Conservation (phyloP, 192 early-diverging fungal species). For the Linnemannia elongata region DNA sequence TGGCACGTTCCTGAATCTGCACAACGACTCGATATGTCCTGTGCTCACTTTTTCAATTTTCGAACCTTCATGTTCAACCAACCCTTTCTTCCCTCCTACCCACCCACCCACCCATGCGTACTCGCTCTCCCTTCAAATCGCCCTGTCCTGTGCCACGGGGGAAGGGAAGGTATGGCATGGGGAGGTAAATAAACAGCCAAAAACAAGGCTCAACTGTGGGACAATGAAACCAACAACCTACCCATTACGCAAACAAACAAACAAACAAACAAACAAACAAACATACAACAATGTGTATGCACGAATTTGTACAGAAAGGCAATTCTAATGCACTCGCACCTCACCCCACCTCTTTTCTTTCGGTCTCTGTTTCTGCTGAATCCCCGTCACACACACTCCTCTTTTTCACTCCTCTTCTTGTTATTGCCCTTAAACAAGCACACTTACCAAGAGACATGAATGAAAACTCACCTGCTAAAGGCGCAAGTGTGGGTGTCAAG, state of each 20-base stretch:
- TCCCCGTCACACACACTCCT: neutral
- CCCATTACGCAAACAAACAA: neutral
- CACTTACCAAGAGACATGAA: slow-evolving; percentile 43
- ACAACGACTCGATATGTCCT: slow-evolving; percentile 24
- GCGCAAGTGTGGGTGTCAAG: slow-evolving; percentile 33
- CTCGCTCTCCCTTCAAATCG: neutral
- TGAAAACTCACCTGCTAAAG: slow-evolving; percentile 39
- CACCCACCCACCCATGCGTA: neutral
- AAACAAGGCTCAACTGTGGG: no score
- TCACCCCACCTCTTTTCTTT: neutral
- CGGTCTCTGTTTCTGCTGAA: neutral
- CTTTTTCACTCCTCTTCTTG: neutral
- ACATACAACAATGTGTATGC: neutral
- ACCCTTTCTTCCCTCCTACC: neutral
- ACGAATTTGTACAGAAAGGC: neutral
- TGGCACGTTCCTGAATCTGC: slow-evolving; percentile 36
- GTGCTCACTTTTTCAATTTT: neutral
- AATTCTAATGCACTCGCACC: neutral
- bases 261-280: neutral
- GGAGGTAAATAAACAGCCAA: neutral
- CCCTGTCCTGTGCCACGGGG: neutral
- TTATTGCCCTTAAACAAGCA: neutral
- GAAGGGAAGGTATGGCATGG: no score
- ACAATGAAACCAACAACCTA: neutral
- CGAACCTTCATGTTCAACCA: neutral